phyloP scores from a whole-genome alignment of 805 yeast genomes.

The Wickerhamiella galacta region DNA sequence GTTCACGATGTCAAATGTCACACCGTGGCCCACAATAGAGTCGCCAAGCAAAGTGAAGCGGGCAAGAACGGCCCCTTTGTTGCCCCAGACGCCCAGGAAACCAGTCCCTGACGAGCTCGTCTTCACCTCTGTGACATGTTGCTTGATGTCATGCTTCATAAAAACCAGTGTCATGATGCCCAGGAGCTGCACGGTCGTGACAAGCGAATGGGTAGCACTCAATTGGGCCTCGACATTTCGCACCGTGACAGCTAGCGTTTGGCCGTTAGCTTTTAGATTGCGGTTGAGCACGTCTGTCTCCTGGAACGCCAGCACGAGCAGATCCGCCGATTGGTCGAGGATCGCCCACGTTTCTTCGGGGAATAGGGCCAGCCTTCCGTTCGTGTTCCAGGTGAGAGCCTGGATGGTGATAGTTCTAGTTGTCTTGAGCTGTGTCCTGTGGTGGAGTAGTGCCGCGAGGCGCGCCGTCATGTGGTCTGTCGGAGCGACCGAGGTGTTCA shows the following conservation, averaged over 20 bases:
- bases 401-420: conserved; percentile 14
- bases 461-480: conserved; percentile 13
- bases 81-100: conserved; percentile 39
- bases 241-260: conserved; percentile 16
- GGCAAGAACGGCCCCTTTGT: conserved; percentile 41
- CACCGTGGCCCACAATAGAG: conserved; percentile 16
- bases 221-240: conserved; percentile 14
- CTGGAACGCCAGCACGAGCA: conserved; percentile 33
- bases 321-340: conserved; percentile 3
- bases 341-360: conserved; percentile 4
- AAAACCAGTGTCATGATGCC: conserved; percentile 36
- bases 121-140: conserved; percentile 27
- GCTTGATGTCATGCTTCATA: conserved; percentile 20
- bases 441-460: conserved; percentile 9
- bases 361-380: conserved; percentile 20
- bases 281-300: conserved; percentile 37
- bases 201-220: conserved; percentile 19
- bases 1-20: conserved; percentile 27
- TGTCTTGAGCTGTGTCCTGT: background rate
- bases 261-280: conserved; percentile 20
- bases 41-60: conserved; percentile 23
- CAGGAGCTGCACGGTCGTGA: conserved; percentile 32
- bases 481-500: conserved; percentile 14
- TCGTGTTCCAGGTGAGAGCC: conserved; percentile 27
- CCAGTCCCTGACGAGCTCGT: conserved; percentile 39